A percentile compares a stretch with the other conserved stretches of the same genome.
These are phyloP conservation scores for Zizania palustris DNA, from an alignment of 202 grass and related monocot genomes.

Conservation along the genomic window DNA sequence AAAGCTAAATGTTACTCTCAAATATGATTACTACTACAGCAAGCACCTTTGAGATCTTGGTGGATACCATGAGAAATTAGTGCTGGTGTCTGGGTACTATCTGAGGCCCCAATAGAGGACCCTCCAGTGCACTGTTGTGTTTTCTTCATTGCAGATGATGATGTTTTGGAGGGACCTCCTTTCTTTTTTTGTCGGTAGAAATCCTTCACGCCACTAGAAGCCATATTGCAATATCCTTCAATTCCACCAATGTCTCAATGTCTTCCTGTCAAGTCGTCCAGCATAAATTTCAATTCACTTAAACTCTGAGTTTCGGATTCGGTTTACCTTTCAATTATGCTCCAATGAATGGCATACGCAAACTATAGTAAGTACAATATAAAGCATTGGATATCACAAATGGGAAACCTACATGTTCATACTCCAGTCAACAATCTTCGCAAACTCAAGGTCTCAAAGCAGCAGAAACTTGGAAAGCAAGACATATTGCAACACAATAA, in stretches of 20 bases:
- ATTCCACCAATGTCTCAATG: constrained; percentile 3
- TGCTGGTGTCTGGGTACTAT: constrained; percentile 50
- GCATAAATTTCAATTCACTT: constrained; percentile 11
- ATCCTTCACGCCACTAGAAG: constrained; percentile 59
- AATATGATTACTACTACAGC: not conserved
- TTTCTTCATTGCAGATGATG: constrained; percentile 57
- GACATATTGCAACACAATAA: not conserved
- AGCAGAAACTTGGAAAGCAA: not conserved
- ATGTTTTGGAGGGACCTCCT: constrained; percentile 40
- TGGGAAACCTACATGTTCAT: not conserved
- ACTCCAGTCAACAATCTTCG: not conserved
- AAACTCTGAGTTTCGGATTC: not conserved
- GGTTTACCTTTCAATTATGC: not conserved
- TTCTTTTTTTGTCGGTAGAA: constrained; percentile 85
- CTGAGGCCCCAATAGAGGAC: constrained; percentile 36
- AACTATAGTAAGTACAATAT: not conserved
- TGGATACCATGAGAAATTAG: constrained; percentile 55
- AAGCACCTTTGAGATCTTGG: constrained; percentile 51
- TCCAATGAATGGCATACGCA: not conserved
- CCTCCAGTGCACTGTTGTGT: constrained; percentile 47
- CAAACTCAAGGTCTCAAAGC: not conserved
- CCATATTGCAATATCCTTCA: constrained; percentile 51
- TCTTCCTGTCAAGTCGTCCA: constrained; percentile 14
- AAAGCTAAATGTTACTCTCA: not conserved
- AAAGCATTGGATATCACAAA: not conserved